Conservation (phyloP, 2,329 filamentous ascomycete genomes). For the Ambrosiella xylebori region DNA sequence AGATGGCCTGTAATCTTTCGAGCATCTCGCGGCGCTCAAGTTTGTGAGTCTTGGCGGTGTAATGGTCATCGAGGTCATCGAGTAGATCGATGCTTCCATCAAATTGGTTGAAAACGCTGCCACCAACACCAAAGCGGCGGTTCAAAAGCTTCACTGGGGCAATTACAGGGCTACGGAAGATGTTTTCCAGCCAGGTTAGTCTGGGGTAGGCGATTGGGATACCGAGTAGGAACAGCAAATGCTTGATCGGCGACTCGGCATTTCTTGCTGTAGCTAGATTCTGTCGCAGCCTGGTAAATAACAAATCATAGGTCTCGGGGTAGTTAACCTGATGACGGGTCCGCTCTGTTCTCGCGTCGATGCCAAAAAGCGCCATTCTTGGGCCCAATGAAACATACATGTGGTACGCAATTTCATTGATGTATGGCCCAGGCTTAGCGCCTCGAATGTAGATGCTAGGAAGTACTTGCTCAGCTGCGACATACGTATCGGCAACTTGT, state of each 20-base stretch:
- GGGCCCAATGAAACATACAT: slow-evolving; percentile 72
- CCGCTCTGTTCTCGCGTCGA: slow-evolving; percentile 88
- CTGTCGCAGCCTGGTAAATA: slow-evolving; percentile 58
- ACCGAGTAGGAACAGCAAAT: slow-evolving; percentile 72
- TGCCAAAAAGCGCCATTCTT: slow-evolving; percentile 66
- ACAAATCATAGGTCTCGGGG: slow-evolving; percentile 68
- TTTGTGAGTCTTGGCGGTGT: slow-evolving; percentile 85
- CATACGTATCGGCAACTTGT: slow-evolving; percentile 60
- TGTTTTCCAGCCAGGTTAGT: slow-evolving; percentile 91
- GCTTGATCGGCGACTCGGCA: slow-evolving; percentile 62
- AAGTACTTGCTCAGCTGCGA: slow-evolving; percentile 40
- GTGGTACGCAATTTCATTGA: slow-evolving; percentile 72
- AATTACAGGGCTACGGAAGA: slow-evolving; percentile 71
- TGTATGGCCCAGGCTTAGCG: slow-evolving; percentile 66
- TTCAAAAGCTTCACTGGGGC: slow-evolving; percentile 80
- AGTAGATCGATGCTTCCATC: slow-evolving; percentile 85
- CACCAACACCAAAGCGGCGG: slow-evolving; percentile 72
- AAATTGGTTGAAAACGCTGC: slow-evolving; percentile 80
- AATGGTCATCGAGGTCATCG: slow-evolving; percentile 90
- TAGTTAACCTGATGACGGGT: slow-evolving; percentile 93
- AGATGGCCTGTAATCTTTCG: slow-evolving; percentile 64
- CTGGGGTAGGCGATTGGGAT: slow-evolving; percentile 81
- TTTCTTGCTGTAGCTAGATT: slow-evolving; percentile 54
- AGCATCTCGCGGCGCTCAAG: slow-evolving; percentile 65
- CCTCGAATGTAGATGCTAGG: slow-evolving; percentile 56